Conservation (phyloP, 176 grass and related monocot species). For the Oryza glumipatula region DNA sequence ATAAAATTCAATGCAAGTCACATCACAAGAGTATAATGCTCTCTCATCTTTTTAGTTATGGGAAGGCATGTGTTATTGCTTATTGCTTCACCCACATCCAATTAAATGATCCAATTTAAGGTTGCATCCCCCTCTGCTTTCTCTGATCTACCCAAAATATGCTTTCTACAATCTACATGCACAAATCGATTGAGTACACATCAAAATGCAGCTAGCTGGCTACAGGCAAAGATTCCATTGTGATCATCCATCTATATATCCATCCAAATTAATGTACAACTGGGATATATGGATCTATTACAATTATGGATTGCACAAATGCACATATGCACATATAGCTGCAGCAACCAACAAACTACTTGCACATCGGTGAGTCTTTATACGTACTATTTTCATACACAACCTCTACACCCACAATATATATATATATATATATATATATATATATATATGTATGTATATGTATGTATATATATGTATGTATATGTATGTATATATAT, state of each 20-base stretch:
- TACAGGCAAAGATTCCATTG: neutral
- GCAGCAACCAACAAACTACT: slow-evolving; percentile 19
- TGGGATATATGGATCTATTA: neutral
- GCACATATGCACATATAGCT: neutral
- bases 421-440: too few species aligned
- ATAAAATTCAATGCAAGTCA: neutral
- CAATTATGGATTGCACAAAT: neutral
- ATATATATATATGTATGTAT: too few species aligned
- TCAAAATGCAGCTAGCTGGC: slow-evolving; percentile 4
- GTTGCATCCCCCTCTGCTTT: slow-evolving; percentile 35
- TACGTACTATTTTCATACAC: too few species aligned
- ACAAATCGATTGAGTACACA: neutral
- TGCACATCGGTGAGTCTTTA: neutral
- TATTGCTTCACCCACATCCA: slow-evolving; percentile 30
- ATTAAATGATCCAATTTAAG: neutral
- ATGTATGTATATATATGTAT: too few species aligned
- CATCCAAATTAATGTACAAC: neutral
- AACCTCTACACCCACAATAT: too few species aligned
- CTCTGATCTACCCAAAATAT: neutral
- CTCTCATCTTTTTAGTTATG: slow-evolving; percentile 41
- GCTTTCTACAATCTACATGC: slow-evolving; percentile 2
- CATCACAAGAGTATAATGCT: slow-evolving; percentile 4
- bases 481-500: too few species aligned
- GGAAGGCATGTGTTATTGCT: slow-evolving; percentile 34
- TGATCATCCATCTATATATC: neutral